These are phyloP conservation scores for Fimicolochytrium jonesii DNA, from an alignment of 192 early-diverging fungal species.

Conservation along the genomic window DNA sequence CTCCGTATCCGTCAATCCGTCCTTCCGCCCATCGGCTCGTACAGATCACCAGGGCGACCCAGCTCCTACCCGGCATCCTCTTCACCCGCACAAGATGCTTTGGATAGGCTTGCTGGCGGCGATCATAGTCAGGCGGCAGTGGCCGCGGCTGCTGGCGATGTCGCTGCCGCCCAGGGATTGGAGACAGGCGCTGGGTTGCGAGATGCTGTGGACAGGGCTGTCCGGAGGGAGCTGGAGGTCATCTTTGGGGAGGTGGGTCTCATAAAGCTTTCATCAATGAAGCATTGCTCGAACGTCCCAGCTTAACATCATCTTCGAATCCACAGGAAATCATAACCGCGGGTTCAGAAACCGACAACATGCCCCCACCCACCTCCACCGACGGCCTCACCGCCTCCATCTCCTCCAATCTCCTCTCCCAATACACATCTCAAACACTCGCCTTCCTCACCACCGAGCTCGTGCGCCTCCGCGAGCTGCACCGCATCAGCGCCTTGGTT, in stretches of 20 bases:
- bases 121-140: no score
- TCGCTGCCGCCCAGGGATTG: constrained; percentile 2
- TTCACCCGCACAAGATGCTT: no score
- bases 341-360: constrained; percentile 5
- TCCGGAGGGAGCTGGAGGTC: background rate
- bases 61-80: no score
- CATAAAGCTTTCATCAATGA: background rate
- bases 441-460: constrained; percentile 57
- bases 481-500: constrained; percentile 48
- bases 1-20: constrained; percentile 47
- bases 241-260: background rate
- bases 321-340: background rate
- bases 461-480: constrained; percentile 48
- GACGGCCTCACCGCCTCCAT: background rate
- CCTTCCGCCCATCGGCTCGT: constrained; percentile 20
- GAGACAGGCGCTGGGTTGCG: background rate
- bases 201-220: constrained; percentile 19
- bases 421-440: constrained; percentile 30
- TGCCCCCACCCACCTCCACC: background rate
- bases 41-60: no score
- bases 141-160: constrained; percentile 15
- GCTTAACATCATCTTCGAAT: background rate
- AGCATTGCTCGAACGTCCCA: background rate
- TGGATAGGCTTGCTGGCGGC: no score
- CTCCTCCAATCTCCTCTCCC: background rate